Base-by-base conservation (phyloP, 2,329 filamentous ascomycete genomes). In the Talaromyces sp. region DNA sequence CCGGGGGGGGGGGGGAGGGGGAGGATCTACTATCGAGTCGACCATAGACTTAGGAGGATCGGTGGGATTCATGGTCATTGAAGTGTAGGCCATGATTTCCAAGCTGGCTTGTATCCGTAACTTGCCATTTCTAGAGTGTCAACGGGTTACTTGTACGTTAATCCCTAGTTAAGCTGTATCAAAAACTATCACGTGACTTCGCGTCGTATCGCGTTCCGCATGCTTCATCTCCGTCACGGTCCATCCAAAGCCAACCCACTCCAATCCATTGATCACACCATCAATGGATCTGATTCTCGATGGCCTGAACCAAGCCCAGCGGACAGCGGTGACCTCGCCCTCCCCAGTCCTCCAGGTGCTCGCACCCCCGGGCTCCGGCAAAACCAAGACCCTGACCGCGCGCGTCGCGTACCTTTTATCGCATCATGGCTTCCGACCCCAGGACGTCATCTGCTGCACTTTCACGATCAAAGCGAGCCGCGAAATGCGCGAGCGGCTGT, bases 381-480 rank as follows among this genome's bases (percentile, higher is more conserved):
- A 99, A 77, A 99, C 93, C 15, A 96, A 97, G 75, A 98, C 95
- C 0, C 82, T 99, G 59, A 96, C 93, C 0, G 91, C 93, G 52
- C 89, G 95, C 64, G 92, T 97, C 62, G 93, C 93, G 68, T 96
- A 93, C 82, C 85, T 97, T 32, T 84, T 97, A 59, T 85, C 88
- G 57, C 82, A 89, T 68, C 79, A 85, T 67, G 85, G 88, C 49
- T 85, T 91, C 68, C 84, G 86, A 61, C 93, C 93, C 70, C 87
- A 90, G 78, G 92, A 97, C 77, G 87, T 98, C 69, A 88, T 99
- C 63, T 93, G 97, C 63, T 95, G 93, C 64, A 98, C 93, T 0
- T 99, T 99, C 72, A 99, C 95, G 1, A 92, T 96, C 73, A 98
- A 98, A 75, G 93, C 95, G 0, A 91, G 93, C 19, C 85, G 84